phyloP scores from a whole-genome alignment of 495 filamentous ascomycete genomes.

The Penicillium bialowiezense region DNA sequence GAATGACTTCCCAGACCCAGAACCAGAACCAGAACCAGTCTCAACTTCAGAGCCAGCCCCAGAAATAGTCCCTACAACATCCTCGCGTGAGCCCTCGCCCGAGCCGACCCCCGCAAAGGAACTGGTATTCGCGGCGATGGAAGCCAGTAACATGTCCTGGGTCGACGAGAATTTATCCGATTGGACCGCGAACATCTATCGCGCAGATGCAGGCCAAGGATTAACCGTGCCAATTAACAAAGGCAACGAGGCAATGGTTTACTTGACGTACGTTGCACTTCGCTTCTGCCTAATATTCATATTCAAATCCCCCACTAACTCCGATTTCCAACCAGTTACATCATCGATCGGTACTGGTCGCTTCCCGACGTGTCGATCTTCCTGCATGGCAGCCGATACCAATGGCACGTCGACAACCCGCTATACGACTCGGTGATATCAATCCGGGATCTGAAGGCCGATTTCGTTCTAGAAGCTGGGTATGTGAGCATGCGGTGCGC shows the following conservation, averaged over 20 bases:
- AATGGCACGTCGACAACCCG: slow-evolving; percentile 56
- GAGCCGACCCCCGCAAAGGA: slow-evolving; percentile 13
- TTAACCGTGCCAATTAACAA: slow-evolving; percentile 53
- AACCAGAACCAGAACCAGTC: no score
- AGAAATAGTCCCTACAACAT: no score
- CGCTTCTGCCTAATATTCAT: no score
- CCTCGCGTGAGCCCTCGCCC: not conserved
- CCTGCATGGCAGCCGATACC: slow-evolving; percentile 39
- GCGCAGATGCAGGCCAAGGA: slow-evolving; percentile 39
- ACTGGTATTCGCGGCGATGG: slow-evolving; percentile 27
- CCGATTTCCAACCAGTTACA: slow-evolving; percentile 22
- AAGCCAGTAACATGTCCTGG: slow-evolving; percentile 27
- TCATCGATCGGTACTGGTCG: slow-evolving; percentile 44
- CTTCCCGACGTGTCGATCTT: slow-evolving; percentile 46
- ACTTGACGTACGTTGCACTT: slow-evolving; percentile 54
- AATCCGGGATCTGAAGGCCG: slow-evolving; percentile 21
- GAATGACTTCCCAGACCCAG: no score
- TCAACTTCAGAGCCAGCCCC: no score
- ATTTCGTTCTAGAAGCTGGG: slow-evolving; percentile 30
- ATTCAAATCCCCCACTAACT: not conserved
- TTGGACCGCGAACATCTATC: slow-evolving; percentile 47
- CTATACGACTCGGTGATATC: slow-evolving; percentile 39
- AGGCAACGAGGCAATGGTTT: slow-evolving; percentile 63
- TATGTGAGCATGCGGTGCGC: slow-evolving; percentile 51
- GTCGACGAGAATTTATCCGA: slow-evolving; percentile 27